Percentiles rank a stretch among this genome's conserved stretches.
These are phyloP conservation scores for Sugiyamaella chiloensis DNA, from an alignment of 805 yeast species.

Conservation along the genomic window DNA sequence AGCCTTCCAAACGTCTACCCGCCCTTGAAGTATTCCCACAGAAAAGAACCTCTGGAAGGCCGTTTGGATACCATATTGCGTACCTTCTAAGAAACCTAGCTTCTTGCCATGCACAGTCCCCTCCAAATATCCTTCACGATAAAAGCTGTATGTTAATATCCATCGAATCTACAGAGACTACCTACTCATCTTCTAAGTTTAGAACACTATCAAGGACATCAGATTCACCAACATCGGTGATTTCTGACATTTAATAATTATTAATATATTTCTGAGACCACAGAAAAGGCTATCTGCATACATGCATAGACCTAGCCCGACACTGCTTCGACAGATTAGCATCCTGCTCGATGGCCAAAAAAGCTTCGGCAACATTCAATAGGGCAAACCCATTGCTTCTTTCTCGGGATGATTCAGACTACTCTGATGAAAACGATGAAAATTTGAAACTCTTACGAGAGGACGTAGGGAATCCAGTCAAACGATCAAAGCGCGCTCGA, in stretches of 20 bases:
- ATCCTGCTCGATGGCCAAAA: too few relatives aligned
- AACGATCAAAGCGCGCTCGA: slow-evolving; percentile 10
- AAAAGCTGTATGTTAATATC: slow-evolving; percentile 39
- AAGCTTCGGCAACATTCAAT: slow-evolving; percentile 22
- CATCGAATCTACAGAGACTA: not conserved
- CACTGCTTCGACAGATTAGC: too few relatives aligned
- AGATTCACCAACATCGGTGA: slow-evolving; percentile 2
- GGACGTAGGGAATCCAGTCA: slow-evolving; percentile 22
- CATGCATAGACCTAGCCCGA: too few relatives aligned
- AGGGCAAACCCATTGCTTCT: slow-evolving; percentile 24
- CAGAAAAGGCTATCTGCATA: too few relatives aligned
- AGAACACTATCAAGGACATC: slow-evolving; percentile 49
- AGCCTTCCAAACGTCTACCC: slow-evolving; percentile 38
- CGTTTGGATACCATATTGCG: slow-evolving; percentile 64
- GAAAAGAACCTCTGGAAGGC: slow-evolving; percentile 45
- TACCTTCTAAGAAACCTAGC: slow-evolving; percentile 70
- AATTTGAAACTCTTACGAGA: slow-evolving; percentile 23
- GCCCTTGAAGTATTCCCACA: slow-evolving; percentile 63
- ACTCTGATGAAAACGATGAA: slow-evolving; percentile 21
- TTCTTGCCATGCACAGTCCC: slow-evolving; percentile 61
- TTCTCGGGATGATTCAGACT: slow-evolving; percentile 14
- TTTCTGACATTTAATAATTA: too few relatives aligned
- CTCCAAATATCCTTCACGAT: slow-evolving; percentile 65
- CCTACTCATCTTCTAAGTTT: slow-evolving; percentile 53
- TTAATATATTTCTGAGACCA: too few relatives aligned